phyloP scores from a whole-genome alignment of 129 eudicot genomes.

The Apium graveolens region DNA sequence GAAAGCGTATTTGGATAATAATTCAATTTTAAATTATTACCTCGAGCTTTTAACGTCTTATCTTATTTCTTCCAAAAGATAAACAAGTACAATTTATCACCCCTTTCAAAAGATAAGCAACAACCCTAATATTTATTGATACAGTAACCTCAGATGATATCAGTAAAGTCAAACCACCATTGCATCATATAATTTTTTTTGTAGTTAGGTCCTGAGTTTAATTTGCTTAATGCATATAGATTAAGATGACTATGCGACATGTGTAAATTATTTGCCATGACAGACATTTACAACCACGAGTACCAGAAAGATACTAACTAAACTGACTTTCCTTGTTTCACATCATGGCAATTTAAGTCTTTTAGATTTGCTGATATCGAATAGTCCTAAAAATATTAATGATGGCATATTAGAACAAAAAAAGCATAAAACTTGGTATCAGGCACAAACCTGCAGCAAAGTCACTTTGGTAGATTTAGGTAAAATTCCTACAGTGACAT shows the following conservation, averaged over 20 bases:
- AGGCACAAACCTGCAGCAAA: conserved; percentile 68
- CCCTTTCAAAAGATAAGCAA: neutral
- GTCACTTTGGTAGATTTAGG: conserved; percentile 89
- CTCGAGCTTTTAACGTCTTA: neutral
- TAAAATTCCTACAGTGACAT: conserved; percentile 82
- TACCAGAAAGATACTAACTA: neutral
- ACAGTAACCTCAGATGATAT: neutral
- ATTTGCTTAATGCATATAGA: neutral
- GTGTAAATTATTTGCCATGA: neutral
- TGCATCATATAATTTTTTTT: neutral
- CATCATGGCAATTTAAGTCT: neutral
- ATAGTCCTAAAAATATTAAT: neutral
- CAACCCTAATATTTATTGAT: neutral
- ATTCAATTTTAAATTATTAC: neutral
- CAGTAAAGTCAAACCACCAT: neutral
- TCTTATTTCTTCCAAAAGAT: neutral
- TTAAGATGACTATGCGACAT: neutral
- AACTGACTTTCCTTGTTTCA: neutral
- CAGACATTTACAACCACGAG: neutral
- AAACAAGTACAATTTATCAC: neutral
- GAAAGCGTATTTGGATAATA: neutral
- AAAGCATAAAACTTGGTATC: conserved; percentile 2
- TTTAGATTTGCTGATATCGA: neutral
- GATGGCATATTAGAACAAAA: neutral
- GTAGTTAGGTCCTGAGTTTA: neutral